Evolutionary conservation across 2,329 filamentous ascomycete genomes (phyloP), one percentile per base, ranked within the genome.

Genomic region (Microcyclospora tardicrescens): DNA sequence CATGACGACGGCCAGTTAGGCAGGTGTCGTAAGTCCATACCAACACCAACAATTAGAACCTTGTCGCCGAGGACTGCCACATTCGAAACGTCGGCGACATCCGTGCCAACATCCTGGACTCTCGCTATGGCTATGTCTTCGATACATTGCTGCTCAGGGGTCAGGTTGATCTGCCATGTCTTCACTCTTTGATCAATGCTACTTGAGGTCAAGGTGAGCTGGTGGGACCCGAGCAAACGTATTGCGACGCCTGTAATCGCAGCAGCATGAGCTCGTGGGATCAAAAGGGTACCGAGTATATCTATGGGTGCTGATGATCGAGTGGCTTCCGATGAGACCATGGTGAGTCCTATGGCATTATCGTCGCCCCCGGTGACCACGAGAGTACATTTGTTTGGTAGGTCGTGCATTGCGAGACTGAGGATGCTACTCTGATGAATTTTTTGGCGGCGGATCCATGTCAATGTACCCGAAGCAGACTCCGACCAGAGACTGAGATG

Each of bases 341-440:
- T 54, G 0, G 71, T 72, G 10, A 84, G 52, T 0, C 73, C 79
- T 0, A 96, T 59, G 3, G 81, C 80, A 44, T 91, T 91, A 59
- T 96, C 91, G 51, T 98, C 91, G 15, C 91, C 86, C 16, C 84
- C 85, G 0, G 84, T 86, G 4, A 84, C 58, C 13, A 93, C 54
- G 1, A 82, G 47, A 47, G 64, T 49, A 37, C 60, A 47, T n/a
- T 48, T 50, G 24, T 55, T 45, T 13, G 52, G 15, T 11, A 66
- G 37, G 19, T 51, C 34, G 2, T 57, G 42, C 4, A 61, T 37
- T 3, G 62, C 55, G 41, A 72, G 56, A 0, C 59, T 53, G 57
- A 94, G 93, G 56, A 95, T 75, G 36, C 79, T 77, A 58, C 74
- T 93, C 51, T 93, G 85, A 53, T 96, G 91, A 16, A 89, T 58